Percentiles rank a stretch among this genome's conserved stretches.
These are phyloP conservation scores for Stagonosporopsis cucurbitacearum DNA, from an alignment of 2,329 filamentous ascomycete species.

Conservation along the genomic window DNA sequence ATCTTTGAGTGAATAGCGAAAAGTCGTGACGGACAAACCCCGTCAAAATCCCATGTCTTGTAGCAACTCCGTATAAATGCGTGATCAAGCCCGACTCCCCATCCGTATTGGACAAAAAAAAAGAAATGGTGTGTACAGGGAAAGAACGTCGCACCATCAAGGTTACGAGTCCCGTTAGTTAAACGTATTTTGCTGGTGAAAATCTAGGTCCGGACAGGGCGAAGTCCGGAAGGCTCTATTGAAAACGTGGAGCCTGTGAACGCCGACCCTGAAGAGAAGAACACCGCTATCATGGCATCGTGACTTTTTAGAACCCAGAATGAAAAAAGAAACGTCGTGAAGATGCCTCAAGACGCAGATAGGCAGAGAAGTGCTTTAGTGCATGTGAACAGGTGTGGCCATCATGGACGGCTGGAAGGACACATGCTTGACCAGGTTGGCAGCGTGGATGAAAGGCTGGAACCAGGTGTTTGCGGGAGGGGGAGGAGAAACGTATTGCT, in stretches of 20 bases:
- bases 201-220: conserved; percentile 32
- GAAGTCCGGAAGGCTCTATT: conserved; percentile 36
- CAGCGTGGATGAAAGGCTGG: conserved; percentile 50
- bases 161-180: conserved; percentile 38
- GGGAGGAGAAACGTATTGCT: conserved; percentile 48
- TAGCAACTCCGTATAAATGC: conserved; percentile 35
- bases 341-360: conserved; percentile 35
- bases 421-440: conserved; percentile 50
- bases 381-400: conserved; percentile 46
- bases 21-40: conserved; percentile 32
- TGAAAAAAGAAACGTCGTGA: conserved; percentile 42
- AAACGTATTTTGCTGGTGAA: conserved; percentile 36
- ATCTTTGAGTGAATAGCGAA: conserved; percentile 42
- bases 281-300: conserved; percentile 46
- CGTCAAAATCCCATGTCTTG: conserved; percentile 19
- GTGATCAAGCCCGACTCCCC: conserved; percentile 12
- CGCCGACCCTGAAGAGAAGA: conserved; percentile 36
- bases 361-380: conserved; percentile 31
- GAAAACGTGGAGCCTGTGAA: conserved; percentile 41
- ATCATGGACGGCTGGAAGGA: conserved; percentile 50
- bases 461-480: conserved; percentile 47
- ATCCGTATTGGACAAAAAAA: conserved; percentile 18
- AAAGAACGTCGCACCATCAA: conserved; percentile 39
- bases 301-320: conserved; percentile 42
- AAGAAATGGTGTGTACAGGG: conserved; percentile 25